These are phyloP conservation scores for Kalmanozyma brasiliensis DNA, from an alignment of 1,284 basidiomycete species.

Conservation along the genomic window DNA sequence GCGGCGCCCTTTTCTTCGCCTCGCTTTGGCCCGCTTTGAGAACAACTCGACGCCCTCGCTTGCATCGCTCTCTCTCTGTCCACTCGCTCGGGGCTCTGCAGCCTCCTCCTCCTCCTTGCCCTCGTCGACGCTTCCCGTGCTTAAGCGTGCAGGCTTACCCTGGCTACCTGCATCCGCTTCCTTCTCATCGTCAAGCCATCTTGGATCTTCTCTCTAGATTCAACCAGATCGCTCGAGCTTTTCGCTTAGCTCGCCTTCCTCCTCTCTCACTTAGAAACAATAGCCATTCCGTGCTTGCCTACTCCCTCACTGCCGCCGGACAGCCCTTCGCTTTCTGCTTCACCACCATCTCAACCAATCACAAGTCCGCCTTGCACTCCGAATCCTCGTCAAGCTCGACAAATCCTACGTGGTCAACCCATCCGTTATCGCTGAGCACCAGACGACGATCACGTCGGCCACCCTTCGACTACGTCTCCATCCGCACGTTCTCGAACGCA, in stretches of 20 bases:
- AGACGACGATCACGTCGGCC: too few relatives aligned
- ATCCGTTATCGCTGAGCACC: too few relatives aligned
- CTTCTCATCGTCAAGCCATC: conserved; percentile 4
- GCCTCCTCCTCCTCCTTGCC: background rate
- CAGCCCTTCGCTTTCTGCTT: background rate
- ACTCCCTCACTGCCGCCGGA: conserved; percentile 15
- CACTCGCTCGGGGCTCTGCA: background rate
- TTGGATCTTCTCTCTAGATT: conserved; percentile 2
- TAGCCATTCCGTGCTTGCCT: conserved; percentile 8
- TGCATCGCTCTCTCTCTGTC: background rate
- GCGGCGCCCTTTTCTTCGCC: too few relatives aligned
- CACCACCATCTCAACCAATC: background rate
- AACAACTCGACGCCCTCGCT: background rate
- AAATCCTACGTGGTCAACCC: too few relatives aligned
- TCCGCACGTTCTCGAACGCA: too few relatives aligned
- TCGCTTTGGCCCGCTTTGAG: too few relatives aligned
- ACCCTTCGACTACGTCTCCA: too few relatives aligned
- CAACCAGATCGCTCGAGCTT: conserved; percentile 2
- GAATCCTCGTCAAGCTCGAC: background rate
- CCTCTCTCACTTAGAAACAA: background rate
- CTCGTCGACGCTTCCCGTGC: conserved; percentile 4
- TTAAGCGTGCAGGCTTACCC: conserved; percentile 9
- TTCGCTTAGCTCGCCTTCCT: conserved; percentile 16
- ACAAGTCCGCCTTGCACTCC: background rate
- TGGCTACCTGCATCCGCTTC: conserved; percentile 22